A percentile compares a stretch with the other conserved stretches of the same genome.
Conservation (phyloP, 1,284 basidiomycete genomes). For the Ustilago curta region DNA sequence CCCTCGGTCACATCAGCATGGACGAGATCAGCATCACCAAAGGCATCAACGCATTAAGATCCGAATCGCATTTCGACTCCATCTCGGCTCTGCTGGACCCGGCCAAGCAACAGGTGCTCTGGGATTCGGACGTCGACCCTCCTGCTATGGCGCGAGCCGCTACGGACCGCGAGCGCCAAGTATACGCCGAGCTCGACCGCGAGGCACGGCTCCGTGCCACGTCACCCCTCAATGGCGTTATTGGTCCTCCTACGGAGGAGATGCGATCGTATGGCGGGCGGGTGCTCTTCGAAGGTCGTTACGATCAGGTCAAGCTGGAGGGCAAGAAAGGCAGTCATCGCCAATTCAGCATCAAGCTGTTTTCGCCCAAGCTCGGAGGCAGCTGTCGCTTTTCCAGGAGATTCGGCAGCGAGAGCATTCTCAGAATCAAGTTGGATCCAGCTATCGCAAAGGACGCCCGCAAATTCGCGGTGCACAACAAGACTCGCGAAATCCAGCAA, state of each 20-base stretch:
- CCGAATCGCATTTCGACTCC: conserved; percentile 16
- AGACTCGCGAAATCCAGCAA: conserved; percentile 24
- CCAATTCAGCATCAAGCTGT: conserved; percentile 24
- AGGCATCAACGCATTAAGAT: conserved; percentile 25
- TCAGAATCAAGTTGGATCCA: conserved; percentile 38
- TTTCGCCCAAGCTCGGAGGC: conserved; percentile 32
- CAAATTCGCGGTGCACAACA: conserved; percentile 9
- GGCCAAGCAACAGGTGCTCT: conserved; percentile 18
- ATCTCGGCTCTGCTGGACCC: conserved; percentile 23
- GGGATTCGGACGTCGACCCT: conserved; percentile 4
- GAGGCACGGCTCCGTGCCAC: conserved; percentile 17
- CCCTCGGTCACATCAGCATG: conserved; percentile 13
- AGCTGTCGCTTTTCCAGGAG: conserved; percentile 43
- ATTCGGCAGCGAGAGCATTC: conserved; percentile 39
- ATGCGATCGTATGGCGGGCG: conserved; percentile 34
- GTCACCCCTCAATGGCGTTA: conserved; percentile 22
- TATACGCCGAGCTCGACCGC: conserved; percentile 34
- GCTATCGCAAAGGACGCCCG: conserved; percentile 28
- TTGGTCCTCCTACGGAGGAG: conserved; percentile 36
- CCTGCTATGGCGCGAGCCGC: conserved; percentile 17
- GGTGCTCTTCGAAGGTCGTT: conserved; percentile 36
- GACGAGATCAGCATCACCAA: conserved; percentile 19
- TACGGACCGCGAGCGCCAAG: conserved; percentile 22
- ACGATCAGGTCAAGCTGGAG: conserved; percentile 12
- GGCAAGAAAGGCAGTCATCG: conserved; percentile 6